Percentiles rank a stretch among this genome's conserved stretches.
These are phyloP conservation scores for Penicillium dipodomyicola DNA, from an alignment of 495 filamentous ascomycete species.

Conservation along the genomic window DNA sequence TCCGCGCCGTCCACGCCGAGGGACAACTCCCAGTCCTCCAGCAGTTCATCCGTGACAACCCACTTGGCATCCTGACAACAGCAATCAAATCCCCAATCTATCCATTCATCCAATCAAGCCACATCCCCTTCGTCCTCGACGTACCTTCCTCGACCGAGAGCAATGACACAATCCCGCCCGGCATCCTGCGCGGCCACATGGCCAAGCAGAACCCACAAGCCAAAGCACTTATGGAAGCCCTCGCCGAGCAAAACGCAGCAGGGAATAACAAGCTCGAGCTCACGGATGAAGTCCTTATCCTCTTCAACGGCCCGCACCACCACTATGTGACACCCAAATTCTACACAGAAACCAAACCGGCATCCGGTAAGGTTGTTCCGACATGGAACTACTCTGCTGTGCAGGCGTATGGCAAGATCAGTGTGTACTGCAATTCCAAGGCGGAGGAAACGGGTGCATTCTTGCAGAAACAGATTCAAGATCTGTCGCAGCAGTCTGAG, in stretches of 20 bases:
- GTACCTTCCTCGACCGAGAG: constrained; percentile 18
- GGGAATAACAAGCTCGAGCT: constrained; percentile 22
- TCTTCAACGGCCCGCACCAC: constrained; percentile 48
- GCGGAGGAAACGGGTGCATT: constrained; percentile 35
- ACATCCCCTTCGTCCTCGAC: constrained; percentile 58
- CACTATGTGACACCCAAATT: constrained; percentile 59
- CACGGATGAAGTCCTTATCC: constrained; percentile 34
- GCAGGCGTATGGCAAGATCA: constrained; percentile 49
- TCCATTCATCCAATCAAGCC: constrained; percentile 51
- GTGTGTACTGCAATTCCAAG: constrained; percentile 42
- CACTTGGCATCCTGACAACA: constrained; percentile 55
- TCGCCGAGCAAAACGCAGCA: constrained; percentile 18
- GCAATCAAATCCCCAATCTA: constrained; percentile 44
- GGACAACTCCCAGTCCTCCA: constrained; percentile 36
- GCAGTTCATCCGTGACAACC: constrained; percentile 50
- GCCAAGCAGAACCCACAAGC: constrained; percentile 55
- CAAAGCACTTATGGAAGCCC: constrained; percentile 47
- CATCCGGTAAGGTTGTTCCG: constrained; percentile 54
- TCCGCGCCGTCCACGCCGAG: constrained; percentile 48
- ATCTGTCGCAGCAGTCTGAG: constrained; percentile 42
- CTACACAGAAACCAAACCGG: constrained; percentile 55
- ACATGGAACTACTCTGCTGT: constrained; percentile 59
- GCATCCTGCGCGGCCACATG: constrained; percentile 50
- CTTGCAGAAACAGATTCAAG: constrained; percentile 40
- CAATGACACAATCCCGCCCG: constrained; percentile 26